A percentile compares a stretch with the other conserved stretches of the same genome.
Conservation (phyloP, 2,329 filamentous ascomycete genomes). For the Coniochaeta prunicola region DNA sequence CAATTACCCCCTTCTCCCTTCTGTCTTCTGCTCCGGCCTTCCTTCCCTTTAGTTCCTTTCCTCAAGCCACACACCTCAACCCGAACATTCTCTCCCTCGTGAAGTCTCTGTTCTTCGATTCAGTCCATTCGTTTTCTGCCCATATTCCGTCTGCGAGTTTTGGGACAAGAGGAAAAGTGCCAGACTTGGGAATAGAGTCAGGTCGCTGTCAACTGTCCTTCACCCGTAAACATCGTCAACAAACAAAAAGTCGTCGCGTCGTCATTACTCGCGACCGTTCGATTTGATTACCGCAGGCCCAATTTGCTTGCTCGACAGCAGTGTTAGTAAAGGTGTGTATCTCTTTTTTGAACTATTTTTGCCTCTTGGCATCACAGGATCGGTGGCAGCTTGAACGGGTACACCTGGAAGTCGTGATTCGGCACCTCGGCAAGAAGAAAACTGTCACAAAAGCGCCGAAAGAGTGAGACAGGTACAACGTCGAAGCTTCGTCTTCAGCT, state of each 20-base stretch:
- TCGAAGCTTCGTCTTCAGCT: not conserved
- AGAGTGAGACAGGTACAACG: not conserved
- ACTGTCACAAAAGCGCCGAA: not conserved
- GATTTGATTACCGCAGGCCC: not conserved
- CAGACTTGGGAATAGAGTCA: not conserved
- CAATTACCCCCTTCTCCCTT: conserved; percentile 15
- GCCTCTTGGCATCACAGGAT: not conserved
- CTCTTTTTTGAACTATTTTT: not conserved
- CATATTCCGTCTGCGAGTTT: conserved; percentile 10
- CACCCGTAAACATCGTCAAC: not conserved
- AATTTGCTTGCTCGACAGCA: not conserved
- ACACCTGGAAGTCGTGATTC: not conserved
- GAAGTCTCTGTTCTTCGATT: conserved; percentile 11
- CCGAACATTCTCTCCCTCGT: conserved; percentile 12
- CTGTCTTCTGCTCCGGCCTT: conserved; percentile 8
- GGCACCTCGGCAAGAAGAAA: not conserved
- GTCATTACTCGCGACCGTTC: not conserved
- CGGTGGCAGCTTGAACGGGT: not conserved
- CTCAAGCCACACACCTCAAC: conserved; percentile 15
- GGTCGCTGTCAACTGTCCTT: not conserved
- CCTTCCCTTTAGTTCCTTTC: conserved; percentile 14
- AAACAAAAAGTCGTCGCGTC: not conserved
- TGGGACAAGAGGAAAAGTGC: conserved; percentile 6
- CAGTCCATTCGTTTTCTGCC: conserved; percentile 16
- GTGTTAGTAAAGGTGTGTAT: not conserved